A percentile compares a stretch with the other conserved stretches of the same genome.
Conservation (phyloP, 768 basidiomycete genomes). For the Kwoniella heveanensis region DNA sequence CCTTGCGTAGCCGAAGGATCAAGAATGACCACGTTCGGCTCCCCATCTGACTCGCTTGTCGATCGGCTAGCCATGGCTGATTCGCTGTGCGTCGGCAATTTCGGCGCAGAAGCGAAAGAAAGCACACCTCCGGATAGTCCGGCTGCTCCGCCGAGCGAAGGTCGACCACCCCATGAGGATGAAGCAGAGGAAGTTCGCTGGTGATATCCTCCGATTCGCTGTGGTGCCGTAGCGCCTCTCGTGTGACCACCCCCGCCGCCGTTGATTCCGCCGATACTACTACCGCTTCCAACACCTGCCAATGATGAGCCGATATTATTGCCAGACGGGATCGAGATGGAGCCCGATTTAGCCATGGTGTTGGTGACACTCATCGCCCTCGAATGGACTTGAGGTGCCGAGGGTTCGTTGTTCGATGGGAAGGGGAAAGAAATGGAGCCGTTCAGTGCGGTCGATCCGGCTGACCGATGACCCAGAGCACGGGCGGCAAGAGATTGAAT, state of each 20-base stretch:
- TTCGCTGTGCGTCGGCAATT: slow-evolving; percentile 45
- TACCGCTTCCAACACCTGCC: slow-evolving; percentile 1
- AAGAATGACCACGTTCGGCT: slow-evolving; percentile 34
- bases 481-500: slow-evolving; percentile 57
- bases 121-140: slow-evolving; percentile 26
- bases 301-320: slow-evolving; percentile 7
- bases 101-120: slow-evolving; percentile 22
- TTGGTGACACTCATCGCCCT: slow-evolving; percentile 23
- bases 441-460: slow-evolving; percentile 27
- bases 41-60: slow-evolving; percentile 26
- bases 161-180: slow-evolving; percentile 29
- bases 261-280: slow-evolving; percentile 1
- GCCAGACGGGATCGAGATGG: slow-evolving; percentile 15
- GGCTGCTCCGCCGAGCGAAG: slow-evolving; percentile 5
- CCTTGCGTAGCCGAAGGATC: slow-evolving; percentile 24
- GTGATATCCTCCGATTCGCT: slow-evolving; percentile 22
- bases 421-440: slow-evolving; percentile 19
- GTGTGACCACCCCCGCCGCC: slow-evolving; percentile 12
- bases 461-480: slow-evolving; percentile 48
- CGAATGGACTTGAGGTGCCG: slow-evolving; percentile 22
- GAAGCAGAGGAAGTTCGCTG: slow-evolving; percentile 32
- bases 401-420: slow-evolving; percentile 17
- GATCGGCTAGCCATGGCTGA: slow-evolving; percentile 24
- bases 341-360: slow-evolving; percentile 12
- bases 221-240: slow-evolving; percentile 23